Evolutionary conservation across 2,329 filamentous ascomycete genomes (phyloP), one percentile per base, ranked within the genome.

Genomic region (Ophiosphaerella herpotricha): DNA sequence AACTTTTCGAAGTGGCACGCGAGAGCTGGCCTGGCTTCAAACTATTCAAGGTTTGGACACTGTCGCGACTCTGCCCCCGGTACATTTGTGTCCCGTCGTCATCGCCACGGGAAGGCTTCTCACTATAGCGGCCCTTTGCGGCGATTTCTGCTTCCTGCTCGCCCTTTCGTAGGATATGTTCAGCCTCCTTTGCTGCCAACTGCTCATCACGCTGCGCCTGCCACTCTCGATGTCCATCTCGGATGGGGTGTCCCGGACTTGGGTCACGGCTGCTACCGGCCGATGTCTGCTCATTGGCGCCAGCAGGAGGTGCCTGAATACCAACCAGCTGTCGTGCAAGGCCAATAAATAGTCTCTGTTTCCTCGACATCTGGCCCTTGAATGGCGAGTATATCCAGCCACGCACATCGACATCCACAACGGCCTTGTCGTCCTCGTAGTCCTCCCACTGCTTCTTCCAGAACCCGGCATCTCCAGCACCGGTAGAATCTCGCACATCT

Each of bases 361-460:
- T 91, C 60, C 92, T 83, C 23, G 85, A 93, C 82, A 97, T 86
- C 4, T 90, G 91, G 0, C 91, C 91, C 58, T 82, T 82, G 64
- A 93, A 90, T 14, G 93, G 93, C 34, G 86, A 85, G 72, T 96
- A 99, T 43, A 97, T 84, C 94, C 95, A 99, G 12, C 94, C 94
- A 60, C 93, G 83, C 21, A 99, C 90, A 70, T 99, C 93, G 5
- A 97, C 90, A 67, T 97, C 93, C 1, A 97, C 89, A 4, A 97
- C 79, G 0, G 92, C 91, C 70, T 88, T 89, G 64, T 91, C 86
- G 52, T 93, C 87, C 70, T 96, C 89, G 45, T 87, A 83, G 53
- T 83, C 83, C 49, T 92, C 85, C 89, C 90, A 96, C 65, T 93
- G 85, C 46, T 84, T 78, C 36, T 82, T 83, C 87, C 89, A 93